A percentile compares a stretch with the other conserved stretches of the same genome.
Evolutionary conservation across 225 moss, liverwort and hornwort species (phyloP).

Genomic region (Asterella californica): DNA sequence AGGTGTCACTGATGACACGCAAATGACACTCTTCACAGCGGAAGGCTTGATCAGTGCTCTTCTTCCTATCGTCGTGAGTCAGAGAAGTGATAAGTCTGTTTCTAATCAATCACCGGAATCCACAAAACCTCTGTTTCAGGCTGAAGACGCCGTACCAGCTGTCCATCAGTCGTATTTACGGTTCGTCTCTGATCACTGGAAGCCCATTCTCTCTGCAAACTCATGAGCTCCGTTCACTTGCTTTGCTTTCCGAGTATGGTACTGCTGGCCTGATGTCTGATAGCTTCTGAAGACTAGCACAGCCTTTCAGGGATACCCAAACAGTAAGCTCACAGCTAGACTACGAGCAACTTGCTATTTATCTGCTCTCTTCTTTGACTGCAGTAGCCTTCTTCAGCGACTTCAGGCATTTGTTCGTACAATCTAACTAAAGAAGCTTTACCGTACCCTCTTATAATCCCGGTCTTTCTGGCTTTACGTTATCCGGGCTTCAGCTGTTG

Average conservation of each 20-base stretch:
- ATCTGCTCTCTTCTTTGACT: neutral
- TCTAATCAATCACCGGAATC: neutral
- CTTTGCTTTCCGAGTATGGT: neutral
- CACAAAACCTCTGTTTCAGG: neutral
- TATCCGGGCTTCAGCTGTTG: too few species aligned
- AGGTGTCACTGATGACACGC: slow-evolving; percentile 37
- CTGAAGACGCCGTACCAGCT: slow-evolving; percentile 15
- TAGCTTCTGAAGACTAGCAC: neutral
- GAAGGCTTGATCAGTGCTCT: slow-evolving; percentile 25
- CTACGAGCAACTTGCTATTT: neutral
- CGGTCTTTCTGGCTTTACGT: too few species aligned
- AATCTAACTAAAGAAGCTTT: too few species aligned
- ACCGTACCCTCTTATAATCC: too few species aligned
- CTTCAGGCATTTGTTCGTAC: neutral
- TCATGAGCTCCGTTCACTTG: neutral
- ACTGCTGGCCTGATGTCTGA: too few species aligned
- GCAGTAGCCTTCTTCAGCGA: neutral
- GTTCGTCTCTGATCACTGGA: neutral
- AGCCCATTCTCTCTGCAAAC: neutral
- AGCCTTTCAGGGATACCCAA: neutral
- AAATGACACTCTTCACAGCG: slow-evolving; percentile 38
- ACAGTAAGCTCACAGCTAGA: too few species aligned
- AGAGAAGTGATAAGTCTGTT: neutral
- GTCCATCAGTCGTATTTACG: slow-evolving; percentile 27
- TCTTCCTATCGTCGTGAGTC: slow-evolving; percentile 8